These are phyloP conservation scores for Echinosophora koreensis DNA, from an alignment of 306 rosid species.

Conservation along the genomic window DNA sequence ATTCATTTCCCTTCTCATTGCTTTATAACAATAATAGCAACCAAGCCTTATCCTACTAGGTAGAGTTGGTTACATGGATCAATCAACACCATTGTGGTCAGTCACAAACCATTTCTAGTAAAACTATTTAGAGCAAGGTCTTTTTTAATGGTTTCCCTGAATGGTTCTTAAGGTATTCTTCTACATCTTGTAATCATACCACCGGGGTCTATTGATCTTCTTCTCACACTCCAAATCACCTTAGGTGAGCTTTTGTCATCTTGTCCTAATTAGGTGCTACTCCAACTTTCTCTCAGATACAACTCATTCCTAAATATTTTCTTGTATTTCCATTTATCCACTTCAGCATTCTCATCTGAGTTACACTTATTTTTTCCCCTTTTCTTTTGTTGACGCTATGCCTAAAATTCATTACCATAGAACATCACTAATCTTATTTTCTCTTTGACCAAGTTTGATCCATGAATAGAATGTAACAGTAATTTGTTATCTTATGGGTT, in stretches of 20 bases:
- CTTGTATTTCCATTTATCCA: not conserved
- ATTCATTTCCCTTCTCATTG: slow-evolving; percentile 16
- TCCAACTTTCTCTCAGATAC: not conserved
- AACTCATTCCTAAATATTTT: not conserved
- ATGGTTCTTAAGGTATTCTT: not conserved
- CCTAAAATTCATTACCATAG: not conserved
- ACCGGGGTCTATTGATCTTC: not conserved
- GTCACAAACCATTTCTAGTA: not conserved
- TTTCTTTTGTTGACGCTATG: not conserved
- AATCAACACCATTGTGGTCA: not conserved
- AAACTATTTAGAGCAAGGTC: not conserved
- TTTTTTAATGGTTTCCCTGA: not conserved
- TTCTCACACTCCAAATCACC: slow-evolving; percentile 4
- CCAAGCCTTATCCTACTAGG: not conserved
- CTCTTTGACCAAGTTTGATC: slow-evolving; percentile 16
- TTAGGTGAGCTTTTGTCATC: slow-evolving; percentile 2
- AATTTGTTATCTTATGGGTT: not conserved
- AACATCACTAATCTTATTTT: not conserved
- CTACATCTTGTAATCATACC: not conserved
- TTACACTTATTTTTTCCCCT: not conserved
- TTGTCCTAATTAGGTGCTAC: not conserved
- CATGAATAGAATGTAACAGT: not conserved
- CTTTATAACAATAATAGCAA: slow-evolving; percentile 8
- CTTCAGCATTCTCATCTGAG: slow-evolving; percentile 1
- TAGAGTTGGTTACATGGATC: not conserved